A percentile compares a stretch with the other conserved stretches of the same genome.
Evolutionary conservation across 106 monocot species (phyloP).

Genomic region (Allium fistulosum): DNA sequence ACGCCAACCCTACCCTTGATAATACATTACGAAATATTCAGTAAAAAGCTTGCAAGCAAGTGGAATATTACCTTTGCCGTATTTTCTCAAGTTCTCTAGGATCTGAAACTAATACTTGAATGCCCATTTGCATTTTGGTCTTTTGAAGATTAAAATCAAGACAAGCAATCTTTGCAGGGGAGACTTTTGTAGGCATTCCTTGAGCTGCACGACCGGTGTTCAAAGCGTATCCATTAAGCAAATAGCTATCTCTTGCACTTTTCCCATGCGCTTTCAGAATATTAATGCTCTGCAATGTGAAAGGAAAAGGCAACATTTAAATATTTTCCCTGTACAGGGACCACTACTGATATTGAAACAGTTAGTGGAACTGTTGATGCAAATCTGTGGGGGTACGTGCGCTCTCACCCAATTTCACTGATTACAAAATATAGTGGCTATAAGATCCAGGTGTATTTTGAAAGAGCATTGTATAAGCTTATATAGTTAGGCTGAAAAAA

Average conservation of each 20-base stretch:
- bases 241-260: constrained; percentile 89
- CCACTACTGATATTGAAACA: too few relatives aligned
- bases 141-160: constrained; percentile 98
- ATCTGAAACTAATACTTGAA: constrained; percentile 88
- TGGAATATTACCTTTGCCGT: constrained; percentile 61
- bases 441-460: too few relatives aligned
- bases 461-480: too few relatives aligned
- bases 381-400: not conserved
- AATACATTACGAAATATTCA: too few relatives aligned
- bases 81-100: constrained; percentile 99
- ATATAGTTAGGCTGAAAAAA: too few relatives aligned
- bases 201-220: constrained; percentile 97
- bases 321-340: too few relatives aligned
- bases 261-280: constrained; percentile 98
- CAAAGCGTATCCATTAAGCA: constrained; percentile 94
- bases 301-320: not conserved
- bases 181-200: constrained; percentile 92
- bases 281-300: constrained; percentile 66
- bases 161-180: constrained; percentile 94
- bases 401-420: constrained; percentile 3
- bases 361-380: too few relatives aligned
- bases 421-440: too few relatives aligned
- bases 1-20: too few relatives aligned
- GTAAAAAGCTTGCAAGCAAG: too few relatives aligned
- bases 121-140: constrained; percentile 99